Evolutionary conservation across 2,329 filamentous ascomycete genomes (phyloP).

Genomic region (Arthroderma sp.): DNA sequence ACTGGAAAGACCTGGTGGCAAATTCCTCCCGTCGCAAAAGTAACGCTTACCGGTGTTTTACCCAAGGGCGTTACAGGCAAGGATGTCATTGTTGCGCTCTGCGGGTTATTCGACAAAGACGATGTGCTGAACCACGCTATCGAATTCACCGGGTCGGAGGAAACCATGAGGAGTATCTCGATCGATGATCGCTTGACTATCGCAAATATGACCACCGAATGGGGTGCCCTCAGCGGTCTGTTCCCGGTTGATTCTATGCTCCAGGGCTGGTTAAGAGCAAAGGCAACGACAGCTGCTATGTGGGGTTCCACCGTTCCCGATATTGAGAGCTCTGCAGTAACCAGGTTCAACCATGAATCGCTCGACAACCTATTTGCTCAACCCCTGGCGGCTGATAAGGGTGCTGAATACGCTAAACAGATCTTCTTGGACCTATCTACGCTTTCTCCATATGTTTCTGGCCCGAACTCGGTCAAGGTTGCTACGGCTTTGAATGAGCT

Average conservation of each 20-base stretch:
- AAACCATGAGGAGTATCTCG: conserved; percentile 56
- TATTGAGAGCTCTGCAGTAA: conserved; percentile 33
- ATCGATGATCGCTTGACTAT: conserved; percentile 59
- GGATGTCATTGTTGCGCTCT: conserved; percentile 83
- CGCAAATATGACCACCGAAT: conserved; percentile 71
- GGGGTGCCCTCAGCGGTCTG: conserved; percentile 58
- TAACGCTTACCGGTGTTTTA: conserved; percentile 62
- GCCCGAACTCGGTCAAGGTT: conserved; percentile 84
- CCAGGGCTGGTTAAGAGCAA: conserved; percentile 59
- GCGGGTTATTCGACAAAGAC: conserved; percentile 70
- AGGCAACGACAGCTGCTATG: conserved; percentile 60
- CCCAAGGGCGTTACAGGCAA: conserved; percentile 78
- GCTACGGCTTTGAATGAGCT: conserved; percentile 65
- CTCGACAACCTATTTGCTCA: conserved; percentile 61
- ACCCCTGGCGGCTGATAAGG: conserved; percentile 56
- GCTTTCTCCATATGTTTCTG: conserved; percentile 69
- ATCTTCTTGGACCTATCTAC: conserved; percentile 73
- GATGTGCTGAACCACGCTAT: conserved; percentile 86
- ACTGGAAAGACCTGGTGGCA: conserved; percentile 80
- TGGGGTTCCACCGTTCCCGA: conserved; percentile 22
- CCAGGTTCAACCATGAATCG: conserved; percentile 56
- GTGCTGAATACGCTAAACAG: conserved; percentile 69
- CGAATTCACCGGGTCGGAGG: conserved; percentile 69
- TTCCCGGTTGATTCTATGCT: conserved; percentile 71
- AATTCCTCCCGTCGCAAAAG: conserved; percentile 67